Conservation (phyloP, 345 rosid species). For the Cardamine chenopodiifolia region DNA sequence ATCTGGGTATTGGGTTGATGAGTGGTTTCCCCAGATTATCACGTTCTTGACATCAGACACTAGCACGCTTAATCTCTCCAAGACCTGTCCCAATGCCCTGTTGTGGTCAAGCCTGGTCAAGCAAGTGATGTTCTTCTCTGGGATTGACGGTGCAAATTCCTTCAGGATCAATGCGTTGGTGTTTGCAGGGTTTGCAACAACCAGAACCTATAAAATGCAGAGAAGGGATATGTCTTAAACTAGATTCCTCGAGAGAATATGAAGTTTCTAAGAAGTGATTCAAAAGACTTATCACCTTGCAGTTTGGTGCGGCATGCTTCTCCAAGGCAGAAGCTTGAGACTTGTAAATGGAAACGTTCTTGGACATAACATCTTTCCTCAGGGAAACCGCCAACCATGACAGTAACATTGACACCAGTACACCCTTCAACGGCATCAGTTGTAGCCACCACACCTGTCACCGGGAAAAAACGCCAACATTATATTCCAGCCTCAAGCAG, state of each 20-base stretch:
- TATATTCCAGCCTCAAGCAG: too few relatives aligned
- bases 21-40: constrained; percentile 98
- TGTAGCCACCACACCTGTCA: constrained; percentile 91
- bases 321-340: constrained; percentile 97
- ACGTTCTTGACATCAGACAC: constrained; percentile 92
- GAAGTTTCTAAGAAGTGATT: neutral
- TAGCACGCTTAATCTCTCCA: constrained; percentile 79
- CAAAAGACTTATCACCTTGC: constrained; percentile 63
- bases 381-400: constrained; percentile 99
- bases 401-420: constrained; percentile 82
- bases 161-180: constrained; percentile 95
- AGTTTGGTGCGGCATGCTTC: constrained; percentile 86
- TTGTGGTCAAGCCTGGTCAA: constrained; percentile 96
- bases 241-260: neutral
- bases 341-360: constrained; percentile 96
- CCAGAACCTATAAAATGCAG: constrained; percentile 67
- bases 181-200: constrained; percentile 99
- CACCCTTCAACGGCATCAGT: constrained; percentile 94
- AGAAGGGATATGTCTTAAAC: neutral
- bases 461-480: neutral
- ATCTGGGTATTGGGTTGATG: constrained; percentile 96
- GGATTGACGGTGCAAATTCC: constrained; percentile 94
- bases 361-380: constrained; percentile 97
- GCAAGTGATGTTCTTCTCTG: constrained; percentile 92
- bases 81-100: constrained; percentile 96